These are phyloP conservation scores for Conringia planisiliqua DNA, from an alignment of 345 rosid genomes.

Conservation along the genomic window DNA sequence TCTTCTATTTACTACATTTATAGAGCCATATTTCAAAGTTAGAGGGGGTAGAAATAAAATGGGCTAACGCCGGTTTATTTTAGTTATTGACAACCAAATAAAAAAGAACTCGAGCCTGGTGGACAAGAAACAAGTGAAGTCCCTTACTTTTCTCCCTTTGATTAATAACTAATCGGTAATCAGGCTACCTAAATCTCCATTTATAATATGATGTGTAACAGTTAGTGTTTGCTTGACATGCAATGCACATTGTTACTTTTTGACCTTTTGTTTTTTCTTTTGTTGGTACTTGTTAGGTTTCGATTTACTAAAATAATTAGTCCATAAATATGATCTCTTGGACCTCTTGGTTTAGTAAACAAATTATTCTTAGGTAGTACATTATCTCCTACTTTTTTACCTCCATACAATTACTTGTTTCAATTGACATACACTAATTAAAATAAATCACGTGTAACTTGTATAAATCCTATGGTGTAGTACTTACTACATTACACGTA, in stretches of 20 bases:
- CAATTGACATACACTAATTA: neutral
- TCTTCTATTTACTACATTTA: neutral
- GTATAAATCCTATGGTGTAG: neutral
- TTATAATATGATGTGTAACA: neutral
- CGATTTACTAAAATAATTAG: neutral
- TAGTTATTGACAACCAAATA: too few relatives aligned
- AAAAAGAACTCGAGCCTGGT: too few relatives aligned
- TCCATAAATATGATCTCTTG: neutral
- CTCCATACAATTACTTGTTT: neutral
- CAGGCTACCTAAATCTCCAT: neutral
- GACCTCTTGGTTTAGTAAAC: neutral
- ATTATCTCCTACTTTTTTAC: neutral
- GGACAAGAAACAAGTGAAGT: neutral
- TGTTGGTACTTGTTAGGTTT: neutral
- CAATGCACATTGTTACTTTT: neutral
- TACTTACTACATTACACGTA: neutral
- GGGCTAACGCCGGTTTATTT: neutral
- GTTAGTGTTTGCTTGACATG: neutral
- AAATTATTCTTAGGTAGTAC: too few relatives aligned
- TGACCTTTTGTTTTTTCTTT: neutral
- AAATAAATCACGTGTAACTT: neutral
- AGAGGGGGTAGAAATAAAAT: neutral
- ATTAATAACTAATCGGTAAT: neutral
- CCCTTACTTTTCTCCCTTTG: neutral
- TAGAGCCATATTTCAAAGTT: neutral